Base-by-base conservation (phyloP, 1,139 yeast genomes). In the Kodamaea plutei region DNA sequence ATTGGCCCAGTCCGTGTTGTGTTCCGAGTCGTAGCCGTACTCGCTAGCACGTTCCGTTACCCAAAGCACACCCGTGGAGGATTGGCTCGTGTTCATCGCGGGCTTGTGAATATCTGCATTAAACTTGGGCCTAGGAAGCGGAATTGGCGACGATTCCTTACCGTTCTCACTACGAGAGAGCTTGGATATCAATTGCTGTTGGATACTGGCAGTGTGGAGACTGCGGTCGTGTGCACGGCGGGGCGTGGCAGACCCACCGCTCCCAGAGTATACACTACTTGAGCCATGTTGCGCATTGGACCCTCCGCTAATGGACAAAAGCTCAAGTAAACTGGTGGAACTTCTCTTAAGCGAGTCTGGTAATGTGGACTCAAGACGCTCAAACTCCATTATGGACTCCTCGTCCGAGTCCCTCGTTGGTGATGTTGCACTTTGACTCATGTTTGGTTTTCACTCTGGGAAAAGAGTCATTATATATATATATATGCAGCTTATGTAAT, bases 31-130 rank as follows among this genome's bases (percentile, higher is more conserved):
- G 49, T 63, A 78, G 0, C 84, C 84, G 48, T 76, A 72, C 37
- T 73, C 82, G 26, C 62, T 55, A 18, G 84, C 84, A 43, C 82
- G 62, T 48, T 78, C 84, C 1, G 84, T 78, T 29, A 76, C 76
- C 84, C 84, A 78, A 38, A 77, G 69, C 12, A 78, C 84, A 36
- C 84, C 84, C 1, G 84, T 78, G 7, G 82, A 75, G 9, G 79
- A 72, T 45, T 76, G 81, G 33, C 69, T 67, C 20, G 76, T 71
- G 52, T 77, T 79, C 61, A 77, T 58, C 8, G 83, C 84, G 2
- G 84, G 84, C 45, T 69, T 69, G 40, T 67, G 68, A 38, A 71
- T 70, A 28, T 55, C 66, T 26, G 63, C 69, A 37, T 67, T 58
- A 42, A 62, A 58, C 31, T 60, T 53, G 3, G 79, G 78, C 26